These are phyloP conservation scores for Thalassiosira livingstoniorum DNA, from an alignment of 352 stramenopile species.

Conservation along the genomic window DNA sequence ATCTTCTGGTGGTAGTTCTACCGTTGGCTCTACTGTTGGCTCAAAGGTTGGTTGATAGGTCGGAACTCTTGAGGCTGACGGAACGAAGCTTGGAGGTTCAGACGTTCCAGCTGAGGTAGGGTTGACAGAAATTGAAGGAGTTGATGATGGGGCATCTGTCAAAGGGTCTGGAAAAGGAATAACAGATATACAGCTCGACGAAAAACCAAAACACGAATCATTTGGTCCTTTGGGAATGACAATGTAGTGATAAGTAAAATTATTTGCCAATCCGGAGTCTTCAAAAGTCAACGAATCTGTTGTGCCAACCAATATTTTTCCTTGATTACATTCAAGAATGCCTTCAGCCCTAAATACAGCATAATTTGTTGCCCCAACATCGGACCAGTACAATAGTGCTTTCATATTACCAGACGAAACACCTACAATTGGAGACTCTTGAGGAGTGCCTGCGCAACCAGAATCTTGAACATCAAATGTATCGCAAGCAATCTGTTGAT, in stretches of 20 bases:
- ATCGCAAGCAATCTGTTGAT: too few relatives aligned
- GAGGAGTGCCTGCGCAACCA: conserved; percentile 5
- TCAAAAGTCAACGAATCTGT: background rate
- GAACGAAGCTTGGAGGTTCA: too few relatives aligned
- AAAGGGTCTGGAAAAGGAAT: too few relatives aligned
- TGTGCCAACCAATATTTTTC: conserved; percentile 8
- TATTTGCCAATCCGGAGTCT: conserved; percentile 12
- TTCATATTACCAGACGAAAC: conserved; percentile 7
- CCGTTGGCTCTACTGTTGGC: too few relatives aligned
- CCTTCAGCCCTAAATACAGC: conserved; percentile 18
- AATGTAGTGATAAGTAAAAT: conserved; percentile 24
- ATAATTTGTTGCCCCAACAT: conserved; percentile 8
- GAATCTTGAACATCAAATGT: conserved; percentile 3
- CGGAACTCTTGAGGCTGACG: too few relatives aligned
- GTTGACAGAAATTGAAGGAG: too few relatives aligned
- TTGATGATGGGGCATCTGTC: too few relatives aligned
- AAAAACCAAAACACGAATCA: too few relatives aligned
- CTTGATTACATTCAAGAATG: conserved; percentile 11
- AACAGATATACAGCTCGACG: too few relatives aligned
- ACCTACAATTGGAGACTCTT: background rate
- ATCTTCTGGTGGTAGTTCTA: too few relatives aligned
- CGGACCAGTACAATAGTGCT: background rate
- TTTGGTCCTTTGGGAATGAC: conserved; percentile 24
- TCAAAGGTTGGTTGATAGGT: too few relatives aligned
- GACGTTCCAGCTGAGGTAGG: too few relatives aligned